Percentiles rank a stretch among this genome's conserved stretches.
Conservation (phyloP, 805 yeast species). For the Candida succiphila region DNA sequence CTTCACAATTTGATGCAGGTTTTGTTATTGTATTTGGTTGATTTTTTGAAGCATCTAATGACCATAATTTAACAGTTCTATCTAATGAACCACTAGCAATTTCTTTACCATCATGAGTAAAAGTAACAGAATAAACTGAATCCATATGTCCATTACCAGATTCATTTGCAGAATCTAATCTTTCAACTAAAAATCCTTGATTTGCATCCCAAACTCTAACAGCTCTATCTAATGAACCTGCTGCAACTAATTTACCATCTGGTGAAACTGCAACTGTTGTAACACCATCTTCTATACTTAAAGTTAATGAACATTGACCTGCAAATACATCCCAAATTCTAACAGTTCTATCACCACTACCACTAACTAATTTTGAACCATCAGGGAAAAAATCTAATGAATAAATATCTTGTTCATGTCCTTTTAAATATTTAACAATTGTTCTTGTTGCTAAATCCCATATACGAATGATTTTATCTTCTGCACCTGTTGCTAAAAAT, state of each 20-base stretch:
- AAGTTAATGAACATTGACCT: constrained; percentile 80
- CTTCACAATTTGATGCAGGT: constrained; percentile 59
- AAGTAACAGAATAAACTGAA: constrained; percentile 90
- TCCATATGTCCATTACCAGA: constrained; percentile 91
- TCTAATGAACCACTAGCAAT: constrained; percentile 93
- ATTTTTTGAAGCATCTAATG: constrained; percentile 51
- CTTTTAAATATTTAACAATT: constrained; percentile 76
- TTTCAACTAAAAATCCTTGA: constrained; percentile 84
- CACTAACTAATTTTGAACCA: constrained; percentile 87
- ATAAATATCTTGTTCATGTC: constrained; percentile 97
- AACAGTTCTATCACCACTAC: constrained; percentile 94
- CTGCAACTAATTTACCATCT: constrained; percentile 88
- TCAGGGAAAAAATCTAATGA: constrained; percentile 92
- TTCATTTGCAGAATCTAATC: constrained; percentile 83
- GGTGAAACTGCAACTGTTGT: constrained; percentile 97
- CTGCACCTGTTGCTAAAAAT: constrained; percentile 89
- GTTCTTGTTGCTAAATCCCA: constrained; percentile 89
- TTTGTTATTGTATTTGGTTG: constrained; percentile 32
- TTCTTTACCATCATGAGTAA: constrained; percentile 84
- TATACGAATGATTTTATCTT: constrained; percentile 82
- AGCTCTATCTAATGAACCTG: constrained; percentile 91
- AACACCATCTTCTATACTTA: constrained; percentile 94
- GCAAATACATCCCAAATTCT: constrained; percentile 92
- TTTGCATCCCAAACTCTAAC: constrained; percentile 96
- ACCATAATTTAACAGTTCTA: constrained; percentile 94